Conservation (phyloP, 2,329 filamentous ascomycete genomes). For the Ascochyta fabae region DNA sequence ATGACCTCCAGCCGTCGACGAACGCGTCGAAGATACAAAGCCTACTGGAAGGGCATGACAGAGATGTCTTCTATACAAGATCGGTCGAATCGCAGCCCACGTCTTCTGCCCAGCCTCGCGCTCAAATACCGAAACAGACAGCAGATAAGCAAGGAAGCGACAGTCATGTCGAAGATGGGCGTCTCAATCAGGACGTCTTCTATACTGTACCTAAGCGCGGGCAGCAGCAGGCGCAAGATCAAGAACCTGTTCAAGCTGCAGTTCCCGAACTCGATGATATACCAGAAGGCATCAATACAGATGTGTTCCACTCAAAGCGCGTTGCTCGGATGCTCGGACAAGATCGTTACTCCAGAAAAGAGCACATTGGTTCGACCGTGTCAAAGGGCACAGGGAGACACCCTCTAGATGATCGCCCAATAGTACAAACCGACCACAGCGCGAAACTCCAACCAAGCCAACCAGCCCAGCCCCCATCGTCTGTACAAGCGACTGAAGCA, state of each 20-base stretch:
- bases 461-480: conserved; percentile 19
- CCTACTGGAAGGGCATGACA: conserved; percentile 52
- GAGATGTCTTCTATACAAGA: conserved; percentile 64
- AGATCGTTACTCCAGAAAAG: conserved; percentile 47
- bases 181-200: conserved; percentile 63
- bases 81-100: conserved; percentile 56
- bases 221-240: conserved; percentile 25
- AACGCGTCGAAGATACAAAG: conserved; percentile 31
- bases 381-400: conserved; percentile 39
- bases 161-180: conserved; percentile 49
- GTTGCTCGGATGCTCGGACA: conserved; percentile 63
- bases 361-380: conserved; percentile 36
- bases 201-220: conserved; percentile 47
- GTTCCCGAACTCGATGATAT: conserved; percentile 52
- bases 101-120: conserved; percentile 60
- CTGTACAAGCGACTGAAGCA: conserved; percentile 10
- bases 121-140: conserved; percentile 62
- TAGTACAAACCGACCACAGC: conserved; percentile 46
- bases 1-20: conserved; percentile 51
- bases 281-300: conserved; percentile 64
- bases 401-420: conserved; percentile 47
- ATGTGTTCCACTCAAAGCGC: conserved; percentile 67
- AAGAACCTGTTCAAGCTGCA: conserved; percentile 36
- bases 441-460: conserved; percentile 41
- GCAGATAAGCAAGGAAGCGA: conserved; percentile 55